Conservation (phyloP, 306 rosid genomes). For the Lagenaria siceraria region DNA sequence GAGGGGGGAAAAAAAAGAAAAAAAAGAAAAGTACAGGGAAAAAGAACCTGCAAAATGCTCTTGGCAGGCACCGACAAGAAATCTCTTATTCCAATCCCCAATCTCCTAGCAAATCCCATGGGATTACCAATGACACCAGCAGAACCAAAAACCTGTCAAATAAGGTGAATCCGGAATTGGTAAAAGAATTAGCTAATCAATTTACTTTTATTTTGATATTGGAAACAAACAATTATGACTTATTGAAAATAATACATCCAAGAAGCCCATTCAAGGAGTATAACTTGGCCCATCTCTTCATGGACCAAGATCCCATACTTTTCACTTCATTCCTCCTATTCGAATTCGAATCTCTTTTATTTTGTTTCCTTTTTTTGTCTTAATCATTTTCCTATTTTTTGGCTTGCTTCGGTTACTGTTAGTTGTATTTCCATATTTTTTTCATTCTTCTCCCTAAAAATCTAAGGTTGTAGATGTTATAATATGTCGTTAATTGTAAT, state of each 20-base stretch:
- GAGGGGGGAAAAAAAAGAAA: background rate
- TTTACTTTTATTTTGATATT: background rate
- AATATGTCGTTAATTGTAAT: too few species aligned
- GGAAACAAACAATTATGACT: background rate
- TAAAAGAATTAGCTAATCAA: background rate
- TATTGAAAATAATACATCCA: background rate
- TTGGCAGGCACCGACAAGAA: slow-evolving; percentile 82
- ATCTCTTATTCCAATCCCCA: slow-evolving; percentile 82
- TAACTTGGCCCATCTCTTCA: background rate
- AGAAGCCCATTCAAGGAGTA: background rate
- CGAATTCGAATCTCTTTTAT: background rate
- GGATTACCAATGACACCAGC: slow-evolving; percentile 99
- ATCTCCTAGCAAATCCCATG: slow-evolving; percentile 88
- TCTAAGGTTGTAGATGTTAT: background rate
- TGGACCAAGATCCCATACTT: background rate
- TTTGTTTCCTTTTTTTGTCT: background rate
- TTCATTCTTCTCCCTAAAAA: background rate
- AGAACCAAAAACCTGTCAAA: slow-evolving; percentile 79
- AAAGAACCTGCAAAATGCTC: slow-evolving; percentile 58
- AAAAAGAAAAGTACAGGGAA: background rate
- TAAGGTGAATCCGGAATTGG: slow-evolving; percentile 4
- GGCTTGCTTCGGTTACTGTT: background rate
- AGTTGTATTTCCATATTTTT: background rate
- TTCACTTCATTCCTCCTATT: background rate
- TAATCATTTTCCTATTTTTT: background rate